These are phyloP conservation scores for Yamadazyma buinensis DNA, from an alignment of 1,139 yeast genomes.

Conservation along the genomic window DNA sequence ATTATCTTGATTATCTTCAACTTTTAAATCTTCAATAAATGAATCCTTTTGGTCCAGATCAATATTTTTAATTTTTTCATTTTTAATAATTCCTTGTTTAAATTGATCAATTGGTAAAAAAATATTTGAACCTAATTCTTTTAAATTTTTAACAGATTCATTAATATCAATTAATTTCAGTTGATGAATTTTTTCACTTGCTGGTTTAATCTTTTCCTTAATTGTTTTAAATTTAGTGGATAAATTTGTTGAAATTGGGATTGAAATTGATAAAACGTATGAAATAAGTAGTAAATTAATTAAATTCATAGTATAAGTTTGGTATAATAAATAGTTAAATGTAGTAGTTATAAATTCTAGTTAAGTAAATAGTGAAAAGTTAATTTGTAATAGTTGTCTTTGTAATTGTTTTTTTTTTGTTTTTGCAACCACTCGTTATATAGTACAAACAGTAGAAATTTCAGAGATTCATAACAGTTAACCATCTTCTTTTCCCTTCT, in stretches of 20 bases:
- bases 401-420: too few relatives aligned
- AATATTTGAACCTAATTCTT: conserved; percentile 9
- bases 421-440: too few relatives aligned
- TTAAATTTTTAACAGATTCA: conserved; percentile 8
- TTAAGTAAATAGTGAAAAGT: too few relatives aligned
- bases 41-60: neutral
- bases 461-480: too few relatives aligned
- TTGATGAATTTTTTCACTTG: conserved; percentile 1
- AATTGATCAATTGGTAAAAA: conserved; percentile 8
- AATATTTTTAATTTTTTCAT: neutral
- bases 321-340: too few relatives aligned
- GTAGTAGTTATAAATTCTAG: too few relatives aligned
- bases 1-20: neutral
- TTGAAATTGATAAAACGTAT: too few relatives aligned
- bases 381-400: too few relatives aligned
- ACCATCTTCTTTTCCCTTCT: too few relatives aligned
- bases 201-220: neutral
- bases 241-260: neutral
- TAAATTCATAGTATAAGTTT: too few relatives aligned
- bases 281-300: too few relatives aligned
- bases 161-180: conserved; percentile 7
- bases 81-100: neutral
- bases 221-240: conserved; percentile 1
- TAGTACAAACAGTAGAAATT: too few relatives aligned
- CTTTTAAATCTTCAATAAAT: neutral